Conservation (phyloP, 306 rosid genomes). For the Delonix regia region DNA sequence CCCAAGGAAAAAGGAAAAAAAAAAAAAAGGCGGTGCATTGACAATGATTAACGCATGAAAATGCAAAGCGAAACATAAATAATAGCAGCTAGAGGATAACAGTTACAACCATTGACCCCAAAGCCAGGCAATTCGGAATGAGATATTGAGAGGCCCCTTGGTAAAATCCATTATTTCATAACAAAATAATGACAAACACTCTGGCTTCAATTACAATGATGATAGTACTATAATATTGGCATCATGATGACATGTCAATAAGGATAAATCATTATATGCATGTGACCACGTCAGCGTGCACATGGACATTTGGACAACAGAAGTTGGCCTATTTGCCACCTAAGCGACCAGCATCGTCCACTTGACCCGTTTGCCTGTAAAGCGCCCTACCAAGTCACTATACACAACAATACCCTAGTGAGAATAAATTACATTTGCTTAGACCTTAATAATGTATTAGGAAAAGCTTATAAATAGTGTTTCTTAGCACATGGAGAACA, state of each 20-base stretch:
- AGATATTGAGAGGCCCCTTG: background rate
- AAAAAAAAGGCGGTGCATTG: background rate
- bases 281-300: slow-evolving; percentile 11
- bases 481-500: slow-evolving; percentile 15
- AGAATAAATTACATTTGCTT: background rate
- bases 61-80: background rate
- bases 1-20: background rate
- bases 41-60: background rate
- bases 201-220: background rate
- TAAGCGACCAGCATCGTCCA: background rate
- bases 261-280: background rate
- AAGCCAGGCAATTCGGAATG: background rate
- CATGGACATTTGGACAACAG: background rate
- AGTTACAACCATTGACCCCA: background rate
- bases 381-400: slow-evolving; percentile 1
- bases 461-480: background rate
- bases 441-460: background rate
- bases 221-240: background rate
- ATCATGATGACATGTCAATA: slow-evolving; percentile 12
- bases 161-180: background rate
- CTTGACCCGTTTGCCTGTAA: background rate
- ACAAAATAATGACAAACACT: background rate
- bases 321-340: background rate
- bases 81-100: background rate
- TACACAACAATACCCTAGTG: background rate